These are phyloP conservation scores for Plantago major DNA, from an alignment of 257 asterid species.

Conservation along the genomic window DNA sequence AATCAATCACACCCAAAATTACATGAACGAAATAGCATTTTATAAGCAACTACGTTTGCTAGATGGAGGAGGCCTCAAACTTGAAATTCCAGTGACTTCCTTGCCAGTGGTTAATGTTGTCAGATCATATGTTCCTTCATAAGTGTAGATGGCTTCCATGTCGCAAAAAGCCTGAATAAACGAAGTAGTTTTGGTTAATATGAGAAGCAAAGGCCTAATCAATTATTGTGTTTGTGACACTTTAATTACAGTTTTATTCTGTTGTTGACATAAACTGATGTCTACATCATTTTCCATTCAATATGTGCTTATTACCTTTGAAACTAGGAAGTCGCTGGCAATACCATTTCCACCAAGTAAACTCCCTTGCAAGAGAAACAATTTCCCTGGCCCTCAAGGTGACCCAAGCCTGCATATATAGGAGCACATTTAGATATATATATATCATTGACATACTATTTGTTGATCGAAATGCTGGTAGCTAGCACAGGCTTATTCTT, in stretches of 20 bases:
- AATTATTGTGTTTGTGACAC: too few relatives aligned
- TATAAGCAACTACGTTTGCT: constrained; percentile 70
- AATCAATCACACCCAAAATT: too few relatives aligned
- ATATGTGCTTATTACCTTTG: constrained; percentile 69
- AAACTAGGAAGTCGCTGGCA: constrained; percentile 62
- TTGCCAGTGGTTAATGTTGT: constrained; percentile 85
- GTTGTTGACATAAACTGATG: background rate
- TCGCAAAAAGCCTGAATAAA: constrained; percentile 75
- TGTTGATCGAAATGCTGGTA: background rate
- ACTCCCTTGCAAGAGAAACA: constrained; percentile 74
- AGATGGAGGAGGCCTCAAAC: constrained; percentile 55
- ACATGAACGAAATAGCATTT: too few relatives aligned
- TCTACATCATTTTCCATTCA: too few relatives aligned
- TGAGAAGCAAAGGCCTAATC: too few relatives aligned
- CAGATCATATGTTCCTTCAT: constrained; percentile 90
- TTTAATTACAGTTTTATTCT: too few relatives aligned
- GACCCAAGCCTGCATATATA: constrained; percentile 64
- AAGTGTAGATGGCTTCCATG: constrained; percentile 87
- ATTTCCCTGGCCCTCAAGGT: constrained; percentile 74
- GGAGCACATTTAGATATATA: constrained; percentile 5
- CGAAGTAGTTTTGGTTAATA: too few relatives aligned
- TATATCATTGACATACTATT: background rate
- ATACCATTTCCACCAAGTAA: constrained; percentile 92
- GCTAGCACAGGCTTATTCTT: too few relatives aligned
- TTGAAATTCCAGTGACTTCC: constrained; percentile 79